Evolutionary conservation across 257 asterid genomes (phyloP).

Genomic region (Scutellaria minor): DNA sequence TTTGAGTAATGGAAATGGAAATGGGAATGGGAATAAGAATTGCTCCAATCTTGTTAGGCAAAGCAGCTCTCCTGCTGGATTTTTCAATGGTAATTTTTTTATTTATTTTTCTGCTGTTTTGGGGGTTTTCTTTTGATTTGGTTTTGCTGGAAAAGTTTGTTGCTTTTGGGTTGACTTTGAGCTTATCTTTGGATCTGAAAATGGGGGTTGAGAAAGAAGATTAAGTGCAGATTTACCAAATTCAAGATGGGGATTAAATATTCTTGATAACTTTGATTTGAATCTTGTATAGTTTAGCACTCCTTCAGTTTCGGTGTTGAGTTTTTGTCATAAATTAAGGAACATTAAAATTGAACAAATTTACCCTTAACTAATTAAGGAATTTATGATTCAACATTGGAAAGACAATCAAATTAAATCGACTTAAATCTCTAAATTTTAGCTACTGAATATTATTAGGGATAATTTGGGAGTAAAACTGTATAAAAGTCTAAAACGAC

Average conservation of each 20-base stretch:
- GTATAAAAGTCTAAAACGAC: too few species aligned
- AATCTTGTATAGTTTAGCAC: not conserved
- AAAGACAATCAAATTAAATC: too few species aligned
- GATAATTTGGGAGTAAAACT: too few species aligned
- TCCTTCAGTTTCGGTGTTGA: too few species aligned
- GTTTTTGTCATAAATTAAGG: too few species aligned
- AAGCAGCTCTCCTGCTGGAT: conserved; percentile 94
- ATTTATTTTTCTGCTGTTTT: not conserved
- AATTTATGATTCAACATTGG: too few species aligned
- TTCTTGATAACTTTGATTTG: not conserved
- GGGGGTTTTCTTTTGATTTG: not conserved
- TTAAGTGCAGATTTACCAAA: not conserved
- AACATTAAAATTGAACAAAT: too few species aligned
- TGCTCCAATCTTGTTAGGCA: conserved; percentile 73
- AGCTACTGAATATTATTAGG: too few species aligned
- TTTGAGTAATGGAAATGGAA: conserved; percentile 37
- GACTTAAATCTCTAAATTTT: too few species aligned
- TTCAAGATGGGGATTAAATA: not conserved
- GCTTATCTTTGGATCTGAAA: conserved; percentile 35
- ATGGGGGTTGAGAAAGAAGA: conserved; percentile 12
- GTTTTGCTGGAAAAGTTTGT: conserved; percentile 26
- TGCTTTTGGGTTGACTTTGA: conserved; percentile 25
- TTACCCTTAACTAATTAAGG: too few species aligned
- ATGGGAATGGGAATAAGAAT: conserved; percentile 43
- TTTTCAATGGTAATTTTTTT: conserved; percentile 64